Evolutionary conservation across 2,329 filamentous ascomycete species (phyloP), one percentile per base, ranked within the genome.

Genomic region (Incumbomyces delicatus): DNA sequence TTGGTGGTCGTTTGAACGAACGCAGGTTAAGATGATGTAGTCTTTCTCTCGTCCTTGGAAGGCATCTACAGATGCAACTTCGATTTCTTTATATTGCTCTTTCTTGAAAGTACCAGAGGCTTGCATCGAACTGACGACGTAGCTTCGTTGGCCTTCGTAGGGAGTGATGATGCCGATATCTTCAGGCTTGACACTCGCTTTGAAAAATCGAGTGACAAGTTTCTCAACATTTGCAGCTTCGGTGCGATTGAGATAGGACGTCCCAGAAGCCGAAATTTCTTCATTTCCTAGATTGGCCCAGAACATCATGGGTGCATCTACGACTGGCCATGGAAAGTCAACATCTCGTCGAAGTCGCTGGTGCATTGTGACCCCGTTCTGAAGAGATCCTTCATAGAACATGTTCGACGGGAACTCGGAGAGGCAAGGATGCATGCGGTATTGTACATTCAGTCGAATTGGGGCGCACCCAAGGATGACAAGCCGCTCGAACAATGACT

Each of bases 31-130:
- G 33, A 98, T 89, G 60, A 98, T 98, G 61, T 95, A 98, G 63
- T 98, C 92, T 71, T 98, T 98, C 69, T 98, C 92, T 72, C 92
- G 85, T 44, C 92, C 92, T 64, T 98, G 92, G 76, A 98, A 98
- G 16, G 92, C 92, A 71, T 98, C 92, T 32, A 98, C 92, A 0
- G 90, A 96, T 3, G 92, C 92, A 34, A 98, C 92, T 65, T 98
- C 92, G 18, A 98, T 90, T 61, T 96, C 90, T 69, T 96, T 96
- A 74, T 98, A 98, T 59, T 84, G 80, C 63, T 98, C 92, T 71
- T 98, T 98, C 72, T 94, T 95, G 74, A 94, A 95, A 0, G 87
- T 94, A 44, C 92, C 92, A 11, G 85, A 92, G 53, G 90, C 88
- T 68, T 98, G 92, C 90, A 98, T 96, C n/a, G 90, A 95, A 63